Conservation (phyloP, 148 eudicot genomes). For the Persicaria tinctoria region DNA sequence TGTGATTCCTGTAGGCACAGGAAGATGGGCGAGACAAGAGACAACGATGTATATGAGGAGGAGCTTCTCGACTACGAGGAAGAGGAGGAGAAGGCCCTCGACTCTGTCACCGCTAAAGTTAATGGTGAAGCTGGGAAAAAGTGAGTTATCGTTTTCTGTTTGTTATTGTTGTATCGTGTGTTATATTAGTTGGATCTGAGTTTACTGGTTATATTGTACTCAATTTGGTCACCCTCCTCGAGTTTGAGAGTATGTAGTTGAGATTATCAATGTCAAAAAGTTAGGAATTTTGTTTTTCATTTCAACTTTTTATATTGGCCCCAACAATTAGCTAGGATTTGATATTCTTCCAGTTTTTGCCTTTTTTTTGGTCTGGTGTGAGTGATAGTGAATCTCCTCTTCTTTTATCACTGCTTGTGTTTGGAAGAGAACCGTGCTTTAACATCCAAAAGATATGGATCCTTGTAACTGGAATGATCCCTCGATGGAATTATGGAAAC, state of each 20-base stretch:
- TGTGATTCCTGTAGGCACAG: not conserved
- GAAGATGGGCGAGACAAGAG: slow-evolving; percentile 41
- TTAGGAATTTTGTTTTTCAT: not conserved
- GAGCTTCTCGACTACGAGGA: slow-evolving; percentile 58
- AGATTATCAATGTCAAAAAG: not conserved
- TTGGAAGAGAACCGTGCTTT: too few species aligned
- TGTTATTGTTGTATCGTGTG: not conserved
- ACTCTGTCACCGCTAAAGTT: slow-evolving; percentile 27
- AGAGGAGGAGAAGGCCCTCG: slow-evolving; percentile 47
- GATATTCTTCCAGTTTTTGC: too few species aligned
- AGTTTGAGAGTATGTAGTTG: not conserved
- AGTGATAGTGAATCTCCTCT: too few species aligned
- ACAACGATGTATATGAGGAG: slow-evolving; percentile 46
- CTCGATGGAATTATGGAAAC: too few species aligned
- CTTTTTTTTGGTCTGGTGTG: too few species aligned
- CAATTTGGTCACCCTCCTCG: not conserved
- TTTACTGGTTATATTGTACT: not conserved
- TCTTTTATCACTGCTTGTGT: too few species aligned
- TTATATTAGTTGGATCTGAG: not conserved
- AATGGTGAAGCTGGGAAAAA: slow-evolving; percentile 44
- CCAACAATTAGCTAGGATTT: too few species aligned
- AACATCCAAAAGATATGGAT: too few species aligned
- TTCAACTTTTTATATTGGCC: not conserved
- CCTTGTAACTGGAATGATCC: too few species aligned
- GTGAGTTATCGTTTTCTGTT: slow-evolving; percentile 12